phyloP scores from a whole-genome alignment of 2,329 filamentous ascomycete species.

The Trichophyton mentagrophytes region DNA sequence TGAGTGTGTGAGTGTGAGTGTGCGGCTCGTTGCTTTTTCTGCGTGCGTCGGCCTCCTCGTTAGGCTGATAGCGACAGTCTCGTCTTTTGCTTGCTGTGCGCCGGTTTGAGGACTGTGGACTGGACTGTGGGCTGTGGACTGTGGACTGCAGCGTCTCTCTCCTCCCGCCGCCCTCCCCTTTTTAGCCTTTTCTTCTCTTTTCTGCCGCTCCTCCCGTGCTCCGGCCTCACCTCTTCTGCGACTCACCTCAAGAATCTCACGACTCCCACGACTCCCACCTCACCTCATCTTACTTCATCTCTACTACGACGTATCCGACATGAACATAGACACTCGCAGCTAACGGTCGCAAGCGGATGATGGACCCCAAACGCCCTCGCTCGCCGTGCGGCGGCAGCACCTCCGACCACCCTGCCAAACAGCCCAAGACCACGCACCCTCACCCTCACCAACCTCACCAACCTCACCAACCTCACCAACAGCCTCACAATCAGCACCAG shows the following conservation, averaged over 20 bases:
- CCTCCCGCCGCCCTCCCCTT: not conserved
- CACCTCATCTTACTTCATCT: conserved; percentile 3
- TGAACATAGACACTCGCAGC: not conserved
- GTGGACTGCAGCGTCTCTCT: not conserved
- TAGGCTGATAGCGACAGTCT: not conserved
- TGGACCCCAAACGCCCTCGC: conserved; percentile 15
- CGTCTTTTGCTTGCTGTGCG: too few relatives aligned
- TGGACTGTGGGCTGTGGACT: too few relatives aligned
- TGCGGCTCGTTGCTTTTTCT: not conserved
- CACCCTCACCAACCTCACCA: conserved; percentile 39
- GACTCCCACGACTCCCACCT: not conserved
- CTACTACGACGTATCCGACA: conserved; percentile 13
- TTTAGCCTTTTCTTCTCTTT: conserved; percentile 5
- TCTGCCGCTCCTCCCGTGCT: conserved; percentile 6
- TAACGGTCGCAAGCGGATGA: not conserved
- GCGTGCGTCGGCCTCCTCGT: not conserved
- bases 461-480: conserved; percentile 20
- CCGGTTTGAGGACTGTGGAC: too few relatives aligned
- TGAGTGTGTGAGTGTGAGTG: too few relatives aligned
- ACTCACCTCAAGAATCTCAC: conserved; percentile 6
- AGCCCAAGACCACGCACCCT: conserved; percentile 35
- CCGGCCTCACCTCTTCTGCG: conserved; percentile 9
- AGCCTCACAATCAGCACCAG: conserved; percentile 15
- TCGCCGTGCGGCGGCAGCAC: conserved; percentile 33
- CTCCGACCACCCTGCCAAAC: conserved; percentile 34